Conservation (phyloP, 2,329 filamentous ascomycete genomes). For the Keithomyces neogunnii region DNA sequence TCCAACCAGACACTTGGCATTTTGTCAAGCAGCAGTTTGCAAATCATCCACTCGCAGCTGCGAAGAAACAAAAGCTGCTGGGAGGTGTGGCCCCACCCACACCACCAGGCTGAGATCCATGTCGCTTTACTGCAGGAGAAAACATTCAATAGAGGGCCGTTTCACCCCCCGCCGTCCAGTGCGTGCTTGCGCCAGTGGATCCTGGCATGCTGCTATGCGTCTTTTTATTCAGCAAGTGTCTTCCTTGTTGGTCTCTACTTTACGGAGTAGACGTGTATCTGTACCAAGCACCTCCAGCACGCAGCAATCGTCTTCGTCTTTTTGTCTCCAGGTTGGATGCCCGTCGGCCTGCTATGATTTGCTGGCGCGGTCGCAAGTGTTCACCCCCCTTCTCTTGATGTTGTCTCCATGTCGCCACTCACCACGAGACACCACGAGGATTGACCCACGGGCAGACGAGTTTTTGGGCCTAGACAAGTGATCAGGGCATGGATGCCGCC, state of each 20-base stretch:
- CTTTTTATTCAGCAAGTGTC: neutral
- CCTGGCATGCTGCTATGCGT: neutral
- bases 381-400: neutral
- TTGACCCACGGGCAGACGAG: slow-evolving; percentile 1
- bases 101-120: neutral
- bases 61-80: neutral
- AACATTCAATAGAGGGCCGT: neutral
- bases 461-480: neutral
- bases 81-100: slow-evolving; percentile 2
- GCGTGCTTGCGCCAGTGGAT: slow-evolving; percentile 1
- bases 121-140: slow-evolving; percentile 1
- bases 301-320: neutral
- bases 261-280: neutral
- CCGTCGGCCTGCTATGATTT: slow-evolving; percentile 1
- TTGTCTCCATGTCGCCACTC: slow-evolving; percentile 2
- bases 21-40: too few species aligned
- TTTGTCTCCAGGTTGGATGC: neutral
- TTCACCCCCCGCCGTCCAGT: neutral
- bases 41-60: neutral
- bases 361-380: neutral
- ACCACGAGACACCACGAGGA: slow-evolving; percentile 3
- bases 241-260: neutral
- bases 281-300: neutral
- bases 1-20: too few species aligned
- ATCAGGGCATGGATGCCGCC: neutral